These are phyloP conservation scores for Truncatella angustata DNA, from an alignment of 2,329 filamentous ascomycete species.

Conservation along the genomic window DNA sequence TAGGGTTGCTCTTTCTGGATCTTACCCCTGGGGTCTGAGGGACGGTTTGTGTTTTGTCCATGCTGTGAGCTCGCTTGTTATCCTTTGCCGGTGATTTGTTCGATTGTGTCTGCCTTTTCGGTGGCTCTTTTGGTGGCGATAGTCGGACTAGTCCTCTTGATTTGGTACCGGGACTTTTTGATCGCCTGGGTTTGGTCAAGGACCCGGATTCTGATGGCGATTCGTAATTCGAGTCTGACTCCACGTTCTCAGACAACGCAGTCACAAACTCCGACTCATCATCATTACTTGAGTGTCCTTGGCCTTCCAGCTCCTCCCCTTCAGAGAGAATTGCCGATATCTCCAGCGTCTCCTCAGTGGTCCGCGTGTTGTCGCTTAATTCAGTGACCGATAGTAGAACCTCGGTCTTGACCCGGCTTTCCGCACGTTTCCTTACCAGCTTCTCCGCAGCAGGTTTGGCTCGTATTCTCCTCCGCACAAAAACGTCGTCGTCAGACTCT, in stretches of 20 bases:
- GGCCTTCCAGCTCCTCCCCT: too few relatives aligned
- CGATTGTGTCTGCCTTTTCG: constrained; percentile 5
- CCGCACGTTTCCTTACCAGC: background rate
- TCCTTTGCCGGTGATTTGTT: too few relatives aligned
- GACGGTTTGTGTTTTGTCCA: constrained; percentile 1
- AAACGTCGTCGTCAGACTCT: constrained; percentile 5
- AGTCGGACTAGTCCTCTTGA: constrained; percentile 17
- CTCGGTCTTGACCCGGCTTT: background rate
- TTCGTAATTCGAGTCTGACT: constrained; percentile 17
- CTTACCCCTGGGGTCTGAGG: constrained; percentile 5
- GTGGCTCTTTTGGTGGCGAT: constrained; percentile 16
- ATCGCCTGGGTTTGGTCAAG: constrained; percentile 15
- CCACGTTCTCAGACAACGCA: constrained; percentile 16
- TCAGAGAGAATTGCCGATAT: constrained; percentile 2
- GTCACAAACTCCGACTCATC: constrained; percentile 23
- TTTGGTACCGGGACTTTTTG: constrained; percentile 17
- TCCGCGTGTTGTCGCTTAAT: background rate
- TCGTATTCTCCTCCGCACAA: constrained; percentile 5
- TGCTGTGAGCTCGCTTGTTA: too few relatives aligned
- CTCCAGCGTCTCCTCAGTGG: background rate
- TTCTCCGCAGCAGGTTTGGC: background rate
- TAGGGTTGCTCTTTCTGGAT: background rate
- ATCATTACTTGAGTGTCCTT: constrained; percentile 13
- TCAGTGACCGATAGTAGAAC: background rate
- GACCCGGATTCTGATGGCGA: constrained; percentile 13